These are phyloP conservation scores for Aureobasidium uvarum DNA, from an alignment of 2,329 filamentous ascomycete species.

Conservation along the genomic window DNA sequence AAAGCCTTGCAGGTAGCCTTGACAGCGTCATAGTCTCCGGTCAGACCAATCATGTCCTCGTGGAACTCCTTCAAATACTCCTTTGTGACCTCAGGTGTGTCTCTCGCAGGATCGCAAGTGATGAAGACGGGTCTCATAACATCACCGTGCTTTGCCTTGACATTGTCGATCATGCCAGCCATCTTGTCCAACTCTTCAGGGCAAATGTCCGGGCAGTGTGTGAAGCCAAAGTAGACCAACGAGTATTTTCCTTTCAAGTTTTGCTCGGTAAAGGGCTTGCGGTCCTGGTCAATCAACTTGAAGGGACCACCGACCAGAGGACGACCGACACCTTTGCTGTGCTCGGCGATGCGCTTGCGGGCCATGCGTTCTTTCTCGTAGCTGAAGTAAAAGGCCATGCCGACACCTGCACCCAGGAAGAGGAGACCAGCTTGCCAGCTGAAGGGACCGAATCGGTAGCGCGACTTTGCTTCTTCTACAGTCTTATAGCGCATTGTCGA, in stretches of 20 bases:
- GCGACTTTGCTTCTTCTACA: conserved; percentile 47
- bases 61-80: conserved; percentile 91
- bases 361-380: conserved; percentile 90
- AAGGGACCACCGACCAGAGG: conserved; percentile 93
- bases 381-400: conserved; percentile 86
- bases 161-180: conserved; percentile 84
- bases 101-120: conserved; percentile 89
- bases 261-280: conserved; percentile 70
- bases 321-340: conserved; percentile 86
- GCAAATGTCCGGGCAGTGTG: conserved; percentile 97
- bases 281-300: conserved; percentile 76
- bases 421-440: conserved; percentile 86
- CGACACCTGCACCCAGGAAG: conserved; percentile 75
- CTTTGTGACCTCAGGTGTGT: conserved; percentile 80
- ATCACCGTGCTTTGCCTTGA: conserved; percentile 50
- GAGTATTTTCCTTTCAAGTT: conserved; percentile 85
- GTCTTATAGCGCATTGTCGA: conserved; percentile 40
- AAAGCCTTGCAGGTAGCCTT: conserved; percentile 95
- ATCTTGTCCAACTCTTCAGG: conserved; percentile 99
- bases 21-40: conserved; percentile 89
- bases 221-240: conserved; percentile 96
- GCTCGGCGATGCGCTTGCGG: conserved; percentile 82
- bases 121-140: conserved; percentile 80
- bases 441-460: conserved; percentile 64
- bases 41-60: conserved; percentile 78